Evolutionary conservation across 192 early-diverging fungal species (phyloP).

Genomic region (Lobosporangium transversale): DNA sequence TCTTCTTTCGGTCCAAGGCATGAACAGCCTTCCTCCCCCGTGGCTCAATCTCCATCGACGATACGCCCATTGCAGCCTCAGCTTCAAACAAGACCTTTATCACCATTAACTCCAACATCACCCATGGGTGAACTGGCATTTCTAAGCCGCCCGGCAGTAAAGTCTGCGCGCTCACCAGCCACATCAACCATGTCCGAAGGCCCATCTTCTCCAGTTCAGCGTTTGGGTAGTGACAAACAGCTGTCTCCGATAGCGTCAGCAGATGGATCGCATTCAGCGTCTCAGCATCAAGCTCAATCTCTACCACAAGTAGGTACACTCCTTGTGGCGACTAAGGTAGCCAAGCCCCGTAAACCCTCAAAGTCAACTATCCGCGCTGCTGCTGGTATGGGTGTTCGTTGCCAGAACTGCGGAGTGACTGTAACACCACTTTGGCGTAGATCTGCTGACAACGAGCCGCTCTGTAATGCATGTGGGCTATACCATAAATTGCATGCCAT

Average conservation of each 20-base stretch:
- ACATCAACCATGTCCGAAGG: not conserved
- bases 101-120: constrained; percentile 14
- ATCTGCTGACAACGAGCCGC: constrained; percentile 82
- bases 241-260: no score
- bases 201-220: no score
- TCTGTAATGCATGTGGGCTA: constrained; percentile 98
- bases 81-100: not conserved
- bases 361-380: constrained; percentile 29
- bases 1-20: constrained; percentile 5
- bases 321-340: constrained; percentile 65
- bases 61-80: not conserved
- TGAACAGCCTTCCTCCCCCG: not conserved
- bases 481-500: constrained; percentile 61
- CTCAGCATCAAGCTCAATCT: not conserved
- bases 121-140: not conserved
- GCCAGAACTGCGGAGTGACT: constrained; percentile 79
- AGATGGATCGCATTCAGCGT: no score
- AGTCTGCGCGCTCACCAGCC: not conserved
- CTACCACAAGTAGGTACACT: not conserved
- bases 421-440: constrained; percentile 95
- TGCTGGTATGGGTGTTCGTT: constrained; percentile 43
- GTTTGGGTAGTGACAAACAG: no score
- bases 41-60: not conserved
- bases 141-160: not conserved
- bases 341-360: constrained; percentile 25